Conservation (phyloP, 2,329 filamentous ascomycete species). For the Beauveria medogensis region DNA sequence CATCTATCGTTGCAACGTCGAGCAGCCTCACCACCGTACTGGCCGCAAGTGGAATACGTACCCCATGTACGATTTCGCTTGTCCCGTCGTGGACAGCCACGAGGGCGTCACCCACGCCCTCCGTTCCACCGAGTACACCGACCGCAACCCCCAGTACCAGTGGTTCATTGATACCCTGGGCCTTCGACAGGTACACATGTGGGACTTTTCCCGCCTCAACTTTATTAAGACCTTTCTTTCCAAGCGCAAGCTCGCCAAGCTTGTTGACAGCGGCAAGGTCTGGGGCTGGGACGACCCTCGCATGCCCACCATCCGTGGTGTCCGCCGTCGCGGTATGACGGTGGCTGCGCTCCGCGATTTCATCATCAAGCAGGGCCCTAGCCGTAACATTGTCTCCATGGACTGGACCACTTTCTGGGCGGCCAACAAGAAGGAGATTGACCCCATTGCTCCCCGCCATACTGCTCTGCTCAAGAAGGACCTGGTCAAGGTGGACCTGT, state of each 20-base stretch:
- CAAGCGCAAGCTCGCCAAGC: slow-evolving; percentile 78
- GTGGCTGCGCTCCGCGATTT: slow-evolving; percentile 73
- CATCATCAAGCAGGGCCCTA: slow-evolving; percentile 76
- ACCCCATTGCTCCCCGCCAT: slow-evolving; percentile 66
- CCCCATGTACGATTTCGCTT: slow-evolving; percentile 81
- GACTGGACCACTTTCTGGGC: slow-evolving; percentile 73
- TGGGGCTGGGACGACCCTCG: slow-evolving; percentile 83
- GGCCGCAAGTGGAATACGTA: slow-evolving; percentile 77
- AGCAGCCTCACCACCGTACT: slow-evolving; percentile 64
- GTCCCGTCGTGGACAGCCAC: slow-evolving; percentile 70
- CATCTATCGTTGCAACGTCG: slow-evolving; percentile 78
- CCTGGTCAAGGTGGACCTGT: slow-evolving; percentile 61
- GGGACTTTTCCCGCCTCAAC: slow-evolving; percentile 80
- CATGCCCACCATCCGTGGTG: slow-evolving; percentile 77
- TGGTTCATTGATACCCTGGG: slow-evolving; percentile 73
- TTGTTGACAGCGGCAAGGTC: slow-evolving; percentile 68
- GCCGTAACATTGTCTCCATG: slow-evolving; percentile 75
- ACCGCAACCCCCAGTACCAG: slow-evolving; percentile 78
- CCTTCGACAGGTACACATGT: slow-evolving; percentile 71
- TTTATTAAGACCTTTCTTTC: slow-evolving; percentile 76
- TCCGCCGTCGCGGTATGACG: slow-evolving; percentile 70
- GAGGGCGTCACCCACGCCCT: slow-evolving; percentile 80
- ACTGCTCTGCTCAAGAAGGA: slow-evolving; percentile 65
- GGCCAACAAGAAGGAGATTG: slow-evolving; percentile 74
- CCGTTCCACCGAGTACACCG: slow-evolving; percentile 78